Percentiles rank a stretch among this genome's conserved stretches.
phyloP scores from a whole-genome alignment of 192 early-diverging fungal genomes.

The Coemansia sp. region DNA sequence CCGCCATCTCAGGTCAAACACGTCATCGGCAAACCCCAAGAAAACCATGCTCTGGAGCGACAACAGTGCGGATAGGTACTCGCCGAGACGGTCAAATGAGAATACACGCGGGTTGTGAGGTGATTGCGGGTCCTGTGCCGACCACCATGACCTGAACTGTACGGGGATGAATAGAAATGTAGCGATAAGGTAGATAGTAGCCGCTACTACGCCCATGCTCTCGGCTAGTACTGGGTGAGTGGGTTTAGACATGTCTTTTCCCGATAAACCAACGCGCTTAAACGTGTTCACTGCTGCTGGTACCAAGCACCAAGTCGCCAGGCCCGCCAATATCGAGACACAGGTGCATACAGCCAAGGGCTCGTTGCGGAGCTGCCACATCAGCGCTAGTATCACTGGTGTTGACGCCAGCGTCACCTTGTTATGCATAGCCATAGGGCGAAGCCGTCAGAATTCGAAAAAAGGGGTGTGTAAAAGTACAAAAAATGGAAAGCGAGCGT shows the following conservation, averaged over 20 bases:
- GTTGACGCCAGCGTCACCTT: constrained; percentile 36
- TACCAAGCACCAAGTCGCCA: constrained; percentile 72
- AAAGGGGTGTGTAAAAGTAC: neutral
- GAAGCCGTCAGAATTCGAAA: neutral
- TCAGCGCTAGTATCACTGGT: constrained; percentile 55
- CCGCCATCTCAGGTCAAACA: constrained; percentile 93
- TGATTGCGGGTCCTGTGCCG: constrained; percentile 13
- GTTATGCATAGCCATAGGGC: constrained; percentile 17
- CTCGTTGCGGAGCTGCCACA: constrained; percentile 66
- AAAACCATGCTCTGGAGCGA: constrained; percentile 96
- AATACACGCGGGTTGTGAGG: constrained; percentile 21
- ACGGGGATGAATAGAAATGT: constrained; percentile 94
- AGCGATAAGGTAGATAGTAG: constrained; percentile 81
- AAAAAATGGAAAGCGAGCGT: constrained; percentile 3
- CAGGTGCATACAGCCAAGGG: constrained; percentile 71
- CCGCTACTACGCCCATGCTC: constrained; percentile 88
- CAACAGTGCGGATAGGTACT: constrained; percentile 86
- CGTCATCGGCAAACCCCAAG: constrained; percentile 97
- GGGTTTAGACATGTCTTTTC: constrained; percentile 80
- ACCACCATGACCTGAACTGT: constrained; percentile 87
- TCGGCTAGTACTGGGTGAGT: constrained; percentile 74
- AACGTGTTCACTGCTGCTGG: constrained; percentile 68
- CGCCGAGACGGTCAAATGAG: constrained; percentile 68
- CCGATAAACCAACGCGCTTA: constrained; percentile 73
- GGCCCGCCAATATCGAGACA: constrained; percentile 68